These are phyloP conservation scores for Suillus subaureus DNA, from an alignment of 768 basidiomycete genomes.

Conservation along the genomic window DNA sequence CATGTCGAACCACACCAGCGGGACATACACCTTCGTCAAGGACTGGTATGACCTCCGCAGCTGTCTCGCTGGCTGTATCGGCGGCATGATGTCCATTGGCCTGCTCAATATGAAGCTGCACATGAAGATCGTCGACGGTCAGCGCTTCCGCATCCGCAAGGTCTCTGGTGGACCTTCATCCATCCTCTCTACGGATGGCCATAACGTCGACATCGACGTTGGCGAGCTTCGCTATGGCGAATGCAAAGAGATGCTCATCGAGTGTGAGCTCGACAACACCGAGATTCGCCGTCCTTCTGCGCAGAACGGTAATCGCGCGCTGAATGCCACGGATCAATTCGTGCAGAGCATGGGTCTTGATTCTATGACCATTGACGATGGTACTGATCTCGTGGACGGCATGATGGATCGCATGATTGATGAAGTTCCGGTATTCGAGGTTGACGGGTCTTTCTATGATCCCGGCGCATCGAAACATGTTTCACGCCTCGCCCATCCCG, in stretches of 20 bases:
- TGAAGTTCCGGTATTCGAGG: constrained; percentile 94
- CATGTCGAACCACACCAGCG: constrained; percentile 96
- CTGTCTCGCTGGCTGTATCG: constrained; percentile 91
- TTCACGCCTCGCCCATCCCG: constrained; percentile 80
- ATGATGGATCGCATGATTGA: constrained; percentile 98
- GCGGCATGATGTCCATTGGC: constrained; percentile 96
- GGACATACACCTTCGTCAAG: constrained; percentile 97
- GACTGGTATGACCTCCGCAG: constrained; percentile 97
- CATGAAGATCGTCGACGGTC: constrained; percentile 87
- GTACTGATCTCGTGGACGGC: constrained; percentile 75
- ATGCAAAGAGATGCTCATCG: constrained; percentile 95
- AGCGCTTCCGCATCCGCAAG: constrained; percentile 92
- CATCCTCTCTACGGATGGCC: constrained; percentile 88
- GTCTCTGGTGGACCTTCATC: constrained; percentile 88
- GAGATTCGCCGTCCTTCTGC: constrained; percentile 39
- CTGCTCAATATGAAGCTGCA: constrained; percentile 93
- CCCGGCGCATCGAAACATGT: constrained; percentile 83
- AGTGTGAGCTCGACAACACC: constrained; percentile 82
- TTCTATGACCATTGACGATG: constrained; percentile 69
- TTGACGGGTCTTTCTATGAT: constrained; percentile 95
- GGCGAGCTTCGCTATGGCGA: constrained; percentile 96
- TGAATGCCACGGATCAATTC: constrained; percentile 89
- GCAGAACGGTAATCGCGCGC: constrained; percentile 27
- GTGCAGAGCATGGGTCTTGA: constrained; percentile 86
- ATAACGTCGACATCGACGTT: constrained; percentile 93